These are phyloP conservation scores for Rhexocercosporidium sp. DNA, from an alignment of 2,329 filamentous ascomycete species.

Conservation along the genomic window DNA sequence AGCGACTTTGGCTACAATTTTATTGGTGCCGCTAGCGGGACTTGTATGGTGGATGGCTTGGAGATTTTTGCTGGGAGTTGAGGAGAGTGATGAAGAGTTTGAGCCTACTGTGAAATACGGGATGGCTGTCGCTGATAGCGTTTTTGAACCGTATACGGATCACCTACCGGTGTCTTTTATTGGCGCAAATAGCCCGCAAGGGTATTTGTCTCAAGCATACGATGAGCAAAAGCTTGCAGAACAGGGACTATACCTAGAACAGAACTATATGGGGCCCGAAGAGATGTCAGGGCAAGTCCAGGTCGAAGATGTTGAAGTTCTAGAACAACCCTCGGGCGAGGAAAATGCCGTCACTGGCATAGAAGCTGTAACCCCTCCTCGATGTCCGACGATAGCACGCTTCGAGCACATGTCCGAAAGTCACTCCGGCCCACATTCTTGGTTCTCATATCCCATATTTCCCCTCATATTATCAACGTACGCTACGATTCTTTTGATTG, in stretches of 20 bases:
- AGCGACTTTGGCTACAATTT: neutral
- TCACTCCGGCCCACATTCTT: conserved; percentile 10
- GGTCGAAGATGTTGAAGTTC: neutral
- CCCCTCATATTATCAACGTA: neutral
- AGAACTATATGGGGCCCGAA: neutral
- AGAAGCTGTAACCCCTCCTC: neutral
- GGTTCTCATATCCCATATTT: conserved; percentile 5
- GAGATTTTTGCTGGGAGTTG: neutral
- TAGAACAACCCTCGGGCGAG: neutral
- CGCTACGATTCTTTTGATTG: neutral
- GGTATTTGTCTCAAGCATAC: neutral
- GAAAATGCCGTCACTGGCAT: too few relatives aligned
- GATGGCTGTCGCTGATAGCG: neutral
- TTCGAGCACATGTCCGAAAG: conserved; percentile 8
- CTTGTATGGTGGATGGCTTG: conserved; percentile 9
- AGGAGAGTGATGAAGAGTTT: conserved; percentile 4
- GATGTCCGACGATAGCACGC: neutral
- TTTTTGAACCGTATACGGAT: neutral
- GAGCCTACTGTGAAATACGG: neutral
- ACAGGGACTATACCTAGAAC: neutral
- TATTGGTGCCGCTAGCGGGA: neutral
- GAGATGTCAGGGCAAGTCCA: neutral
- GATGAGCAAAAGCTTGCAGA: neutral
- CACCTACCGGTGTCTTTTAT: neutral
- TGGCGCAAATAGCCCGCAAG: too few relatives aligned